A percentile compares a stretch with the other conserved stretches of the same genome.
Conservation (phyloP, 2,329 filamentous ascomycete species). For the Graphiopsis chlorocephala region DNA sequence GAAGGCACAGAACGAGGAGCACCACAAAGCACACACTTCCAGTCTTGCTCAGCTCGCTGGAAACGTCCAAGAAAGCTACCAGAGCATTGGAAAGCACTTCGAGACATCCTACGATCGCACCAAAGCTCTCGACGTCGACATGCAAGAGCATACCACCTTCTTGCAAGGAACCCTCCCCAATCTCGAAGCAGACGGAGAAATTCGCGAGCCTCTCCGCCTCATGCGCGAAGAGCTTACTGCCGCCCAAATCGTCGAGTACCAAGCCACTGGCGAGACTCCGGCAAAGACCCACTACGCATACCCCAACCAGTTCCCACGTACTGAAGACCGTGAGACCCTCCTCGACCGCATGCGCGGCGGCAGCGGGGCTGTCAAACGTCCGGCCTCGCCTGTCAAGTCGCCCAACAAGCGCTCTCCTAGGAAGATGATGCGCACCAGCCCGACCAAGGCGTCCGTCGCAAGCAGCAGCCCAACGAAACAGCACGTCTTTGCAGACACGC, state of each 20-base stretch:
- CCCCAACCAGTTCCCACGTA: constrained; percentile 73
- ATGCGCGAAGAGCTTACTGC: constrained; percentile 67
- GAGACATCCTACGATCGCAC: constrained; percentile 66
- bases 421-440: constrained; percentile 25
- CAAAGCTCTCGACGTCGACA: constrained; percentile 65
- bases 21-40: constrained; percentile 67
- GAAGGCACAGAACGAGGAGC: constrained; percentile 72
- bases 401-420: constrained; percentile 34
- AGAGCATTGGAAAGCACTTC: constrained; percentile 68
- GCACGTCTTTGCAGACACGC: constrained; percentile 34
- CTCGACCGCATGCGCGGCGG: constrained; percentile 52
- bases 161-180: constrained; percentile 61
- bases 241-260: constrained; percentile 72
- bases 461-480: constrained; percentile 31
- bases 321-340: constrained; percentile 59
- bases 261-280: constrained; percentile 81
- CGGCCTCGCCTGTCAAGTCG: constrained; percentile 30
- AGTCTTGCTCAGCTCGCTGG: constrained; percentile 64
- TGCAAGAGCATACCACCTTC: constrained; percentile 55
- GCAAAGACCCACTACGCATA: constrained; percentile 79
- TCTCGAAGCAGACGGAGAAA: constrained; percentile 51
- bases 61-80: constrained; percentile 71
- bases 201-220: constrained; percentile 67
- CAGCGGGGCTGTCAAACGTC: constrained; percentile 20
- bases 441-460: constrained; percentile 13